Base-by-base conservation (phyloP, 345 rosid species). In the Citrus medica region DNA sequence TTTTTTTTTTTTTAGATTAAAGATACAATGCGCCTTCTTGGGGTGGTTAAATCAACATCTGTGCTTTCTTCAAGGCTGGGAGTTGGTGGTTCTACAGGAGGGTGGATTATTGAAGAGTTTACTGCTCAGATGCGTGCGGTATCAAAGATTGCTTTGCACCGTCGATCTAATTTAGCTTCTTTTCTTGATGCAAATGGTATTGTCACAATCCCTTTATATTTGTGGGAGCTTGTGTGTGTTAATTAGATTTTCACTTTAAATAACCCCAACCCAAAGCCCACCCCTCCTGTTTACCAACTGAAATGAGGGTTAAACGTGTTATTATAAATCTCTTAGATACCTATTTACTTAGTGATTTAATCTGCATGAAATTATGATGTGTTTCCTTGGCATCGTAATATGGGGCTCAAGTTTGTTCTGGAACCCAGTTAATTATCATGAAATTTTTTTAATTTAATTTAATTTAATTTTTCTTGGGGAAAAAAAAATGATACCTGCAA, bases 101-200 rank as follows among this genome's bases (percentile, higher is more conserved):
- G 90, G 42, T 91, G 97, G 92, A 88, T 92, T 79, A 88, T 96
- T 78, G 98, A 90, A 83, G 99, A 96, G 86, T 96, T 96, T 82
- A 94, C 88, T 76, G 91, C 93, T 77, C 99, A 92, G 85, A 96
- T 96, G 97, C 94, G 91, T 77, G 97, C 97, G 17, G 95, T 96
- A 60, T 94, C 98, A 71, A 96, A 89, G 92, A 92, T 94, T 87
- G 97, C 99, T 69, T 83, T 96, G 93, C 93, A 90, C 74, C 99
- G 97, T 58, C 95, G 85, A 61, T 87, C 93, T 76, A 94, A 94
- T 89, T 88, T 96, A 78, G 89, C 97, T 33, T 75, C 27, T 73
- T 94, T 96, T 79, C 83, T 96, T 80, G 98, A 94, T 86, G 84
- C 71, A 79, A 88, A 94, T 83, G 99, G 98, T 96, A 91, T 28